A percentile compares a stretch with the other conserved stretches of the same genome.
phyloP scores from a whole-genome alignment of 225 moss, liverwort and hornwort genomes.

The Bryoerythrophyllum caledonicum region DNA sequence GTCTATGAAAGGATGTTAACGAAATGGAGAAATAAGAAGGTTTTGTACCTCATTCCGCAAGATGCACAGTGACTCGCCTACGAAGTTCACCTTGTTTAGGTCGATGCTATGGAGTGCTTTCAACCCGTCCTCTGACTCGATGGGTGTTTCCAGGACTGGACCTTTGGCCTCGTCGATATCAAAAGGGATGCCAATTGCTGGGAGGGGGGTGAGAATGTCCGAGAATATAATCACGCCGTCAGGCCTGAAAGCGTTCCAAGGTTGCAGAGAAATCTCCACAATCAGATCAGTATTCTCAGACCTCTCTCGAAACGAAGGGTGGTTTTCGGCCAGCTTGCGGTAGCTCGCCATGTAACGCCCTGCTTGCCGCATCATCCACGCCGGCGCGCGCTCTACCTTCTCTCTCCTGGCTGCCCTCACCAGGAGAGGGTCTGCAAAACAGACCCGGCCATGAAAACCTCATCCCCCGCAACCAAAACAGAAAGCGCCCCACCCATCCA shows the following conservation, averaged over 20 bases:
- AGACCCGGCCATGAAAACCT: no score
- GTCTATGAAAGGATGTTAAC: no score
- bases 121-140: slow-evolving; percentile 42
- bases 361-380: slow-evolving; percentile 74
- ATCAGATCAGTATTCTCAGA: slow-evolving; percentile 62
- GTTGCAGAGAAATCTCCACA: slow-evolving; percentile 67
- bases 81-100: slow-evolving; percentile 51
- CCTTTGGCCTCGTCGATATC: slow-evolving; percentile 63
- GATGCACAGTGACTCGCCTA: slow-evolving; percentile 57
- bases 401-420: slow-evolving; percentile 58
- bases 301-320: slow-evolving; percentile 59
- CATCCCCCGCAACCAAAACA: no score
- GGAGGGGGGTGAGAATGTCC: slow-evolving; percentile 68
- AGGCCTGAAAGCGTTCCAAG: slow-evolving; percentile 63
- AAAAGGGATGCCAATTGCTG: slow-evolving; percentile 64
- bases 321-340: slow-evolving; percentile 52
- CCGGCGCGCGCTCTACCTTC: slow-evolving; percentile 57
- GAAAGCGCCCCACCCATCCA: no score
- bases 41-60: slow-evolving; percentile 69
- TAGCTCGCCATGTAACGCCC: slow-evolving; percentile 61
- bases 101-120: slow-evolving; percentile 49
- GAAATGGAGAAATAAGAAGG: not conserved
- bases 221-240: slow-evolving; percentile 72
- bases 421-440: no score
- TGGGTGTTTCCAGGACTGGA: slow-evolving; percentile 53